Base-by-base conservation (phyloP, 176 grass and related monocot genomes). In the Aegilops umbellulata region DNA sequence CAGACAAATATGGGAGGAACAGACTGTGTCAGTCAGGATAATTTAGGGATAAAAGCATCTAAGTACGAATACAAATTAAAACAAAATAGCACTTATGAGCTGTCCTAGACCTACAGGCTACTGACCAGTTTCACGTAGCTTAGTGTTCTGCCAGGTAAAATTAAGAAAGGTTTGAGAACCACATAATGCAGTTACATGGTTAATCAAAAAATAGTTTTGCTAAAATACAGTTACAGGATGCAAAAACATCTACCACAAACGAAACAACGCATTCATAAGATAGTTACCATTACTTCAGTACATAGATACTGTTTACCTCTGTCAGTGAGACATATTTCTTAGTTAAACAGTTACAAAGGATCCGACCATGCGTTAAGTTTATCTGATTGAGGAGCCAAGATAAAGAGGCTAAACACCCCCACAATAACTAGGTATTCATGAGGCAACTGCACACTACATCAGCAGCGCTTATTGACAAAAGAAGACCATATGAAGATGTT, bases 1-100 rank as follows among this genome's bases (percentile, higher is more conserved):
- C n/a, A 58, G 78, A 9, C 74, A 39, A 31, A 42, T 26, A 81
- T 78, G 41, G 85, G 82, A 58, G 12, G 14, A 78, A 67, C 62
- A 81, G 27, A 31, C 22, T 10, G 41, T 42, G 5, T 25, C 64
- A 69, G 77, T 42, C 57, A 78, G 53, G 34, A 85, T 51, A 51
- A 22, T 44, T 44, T 46, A 11, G 63, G 20, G 8, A 32, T 60
- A 49, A 90, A 90, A 80, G 53, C 32, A 86, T 39, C 63, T 17
- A 63, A 49, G 49, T 32, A 46, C 11, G 10, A 42, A 42, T 12
- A 31, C 34, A 76, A 70, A 69, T 11, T 25, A 9, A 39, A 13
- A 80, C 29, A 65, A 62, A 70, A 53, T 51, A 39, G 1, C 27
- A 83, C 44, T 19, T 26, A 46, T 58, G 29, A 44, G 22, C 29